Base-by-base conservation (phyloP, 192 early-diverging fungal genomes). In the Coemansia sp. region DNA sequence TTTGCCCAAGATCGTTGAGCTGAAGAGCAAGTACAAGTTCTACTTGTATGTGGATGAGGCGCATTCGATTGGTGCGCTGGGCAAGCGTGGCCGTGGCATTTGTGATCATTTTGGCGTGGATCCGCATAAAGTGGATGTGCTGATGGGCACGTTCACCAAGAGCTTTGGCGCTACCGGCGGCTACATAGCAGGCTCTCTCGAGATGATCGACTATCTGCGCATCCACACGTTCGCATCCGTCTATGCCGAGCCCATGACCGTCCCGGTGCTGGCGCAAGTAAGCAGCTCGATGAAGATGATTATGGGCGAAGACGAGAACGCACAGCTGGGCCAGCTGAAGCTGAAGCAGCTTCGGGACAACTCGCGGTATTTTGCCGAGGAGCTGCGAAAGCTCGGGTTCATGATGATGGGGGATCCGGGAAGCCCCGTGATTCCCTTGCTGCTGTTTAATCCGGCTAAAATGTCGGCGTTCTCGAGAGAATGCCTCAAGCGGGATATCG, bases 81-180 rank as follows among this genome's bases (percentile, higher is more conserved):
- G 96, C 47, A 87, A 90, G 62, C 87, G 89, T 54, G 94, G 96
- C 44, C 85, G 94, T 43, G 94, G 94, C 46, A 86, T 97, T 30
- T 97, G 94, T 78, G 96, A 97, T 81, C 94, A 92, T 71, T 95
- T 87, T 79, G 88, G 88, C 50, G 80, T 97, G n/a, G 90, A 94
- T 58, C 94, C 94, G 21, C 79, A 72, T 48, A 82, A 94, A 21
- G 85, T 97, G 23, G 94, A 99, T 63, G 85, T 97, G 52, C 74
- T 94, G 18, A 97, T 99, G 96, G 94, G 94, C 39, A 99, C 94
- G 5, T 95, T 96, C 61, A 97, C 94, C 21, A 97, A 99, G 79
- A 91, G 89, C 45, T 96, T 99, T 84, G 94, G 94, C 61, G 91
- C 94, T 35, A 91, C 94, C 41, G 94, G 94, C 61, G 94, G 94